Base-by-base conservation (phyloP, 2,329 filamentous ascomycete genomes). In the Acrocalymma vagum region DNA sequence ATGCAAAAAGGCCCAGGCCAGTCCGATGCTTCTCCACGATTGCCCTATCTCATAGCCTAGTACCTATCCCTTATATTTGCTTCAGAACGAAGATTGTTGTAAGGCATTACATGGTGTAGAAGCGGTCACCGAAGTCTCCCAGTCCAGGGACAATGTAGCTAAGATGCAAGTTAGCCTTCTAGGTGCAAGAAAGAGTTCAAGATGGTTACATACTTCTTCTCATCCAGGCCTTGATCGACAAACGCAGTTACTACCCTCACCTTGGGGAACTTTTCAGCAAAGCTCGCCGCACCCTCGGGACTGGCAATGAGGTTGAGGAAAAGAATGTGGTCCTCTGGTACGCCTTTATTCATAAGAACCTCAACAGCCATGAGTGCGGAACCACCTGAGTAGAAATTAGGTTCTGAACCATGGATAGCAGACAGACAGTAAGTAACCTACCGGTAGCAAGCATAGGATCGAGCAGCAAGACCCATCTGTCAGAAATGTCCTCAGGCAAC, bases 381-480 rank as follows among this genome's bases (percentile, higher is more conserved):
- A 30, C 94, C 94, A 56, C 93, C 91, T 94, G 53, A 8, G 26
- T 4, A 9, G 15, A 8, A 22, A 18, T 57, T 30, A 63, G 45
- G n/a, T n/a, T n/a, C n/a, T n/a, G n/a, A n/a, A n/a, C n/a, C 29
- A 44, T 23, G 16, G n/a, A 4, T 16, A n/a, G 11, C 17, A 20
- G 0, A 30, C 10, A 20, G 5, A 21, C 23, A 20, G 11, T 17
- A 5, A 8, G 17, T 15, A 32, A 53, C 78, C 62, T 73, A 92
- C 90, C 92, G 57, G 94, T 99, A 42, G 94, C 94, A 73, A 99
- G 92, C 94, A 99, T 99, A n/a, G 94, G 94, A 67, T 99, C 94
- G 29, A 99, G 75, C 29, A 99, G 78, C 45, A 99, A 76, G 23
- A 96, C 93, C 92, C 94, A 99, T 69, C 94, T 80, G 38, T 93